Evolutionary conservation across 2,329 filamentous ascomycete species (phyloP), one percentile per base, ranked within the genome.

Genomic region (Microdochium trichocladiopsis): DNA sequence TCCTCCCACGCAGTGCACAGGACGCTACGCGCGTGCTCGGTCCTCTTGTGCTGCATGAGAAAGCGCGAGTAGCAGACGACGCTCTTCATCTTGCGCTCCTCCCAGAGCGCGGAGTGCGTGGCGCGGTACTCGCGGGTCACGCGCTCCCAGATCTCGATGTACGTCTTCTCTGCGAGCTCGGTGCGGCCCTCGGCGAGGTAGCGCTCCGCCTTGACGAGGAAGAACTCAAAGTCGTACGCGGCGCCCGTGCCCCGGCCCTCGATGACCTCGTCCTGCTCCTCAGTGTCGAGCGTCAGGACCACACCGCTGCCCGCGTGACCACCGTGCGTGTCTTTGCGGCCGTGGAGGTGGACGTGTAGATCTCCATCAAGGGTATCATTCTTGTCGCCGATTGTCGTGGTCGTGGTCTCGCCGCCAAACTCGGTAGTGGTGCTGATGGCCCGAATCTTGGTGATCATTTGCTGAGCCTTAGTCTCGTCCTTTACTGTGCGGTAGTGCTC

Each of bases 141-240:
- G n/a, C 71, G 71, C 59, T 75, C 71, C 77, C 77, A 80, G 4
- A 76, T 67, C 53, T 78, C 72, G 16, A 78, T 68, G 48, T 77
- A 79, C 2, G 66, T 65, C 37, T 68, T 65, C 57, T 79, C 75
- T 0, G 74, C 74, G n/a, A 57, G 67, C 53, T 60, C 64, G 54
- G 6, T 41, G 36, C n/a, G 36, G 59, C 55, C 66, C 62, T 33
- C 36, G 6, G 36, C 36, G 36, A 41, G 11, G 36, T 41, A 41
- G 5, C 36, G 36, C n/a, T 41, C 36, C n/a, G 36, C 36, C n/a
- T 41, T 41, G n/a, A 16, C n/a, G 10, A 41, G 8, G 36, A 16
- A 41, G 36, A 41, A 41, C 36, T 65, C 60, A 1, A 67, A 60
- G 14, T 63, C 53, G 52, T 72, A 68, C 6, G 62, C 63, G 50